Base-by-base conservation (phyloP, 768 basidiomycete species). In the Boletus rex-veris region DNA sequence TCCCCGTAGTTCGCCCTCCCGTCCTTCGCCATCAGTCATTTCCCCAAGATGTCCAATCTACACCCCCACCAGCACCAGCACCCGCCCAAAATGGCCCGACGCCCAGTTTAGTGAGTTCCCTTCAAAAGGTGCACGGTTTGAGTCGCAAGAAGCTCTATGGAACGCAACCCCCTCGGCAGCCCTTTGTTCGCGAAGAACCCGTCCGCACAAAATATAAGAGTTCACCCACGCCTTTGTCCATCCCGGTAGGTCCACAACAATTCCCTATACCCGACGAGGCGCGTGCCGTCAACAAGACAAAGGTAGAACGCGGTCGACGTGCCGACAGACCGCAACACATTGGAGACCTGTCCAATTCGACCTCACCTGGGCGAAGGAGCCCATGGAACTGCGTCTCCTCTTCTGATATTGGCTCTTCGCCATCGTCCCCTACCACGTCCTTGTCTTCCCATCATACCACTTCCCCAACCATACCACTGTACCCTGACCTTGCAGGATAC, bases 71-170 rank as follows among this genome's bases (percentile, higher is more conserved):
- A 1, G 1, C 62, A 37, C 28, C 57, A 21, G 43, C 56, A 5
- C 30, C 56, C 28, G 15, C 55, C 10, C 67, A 65, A 59, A 64
- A 55, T 24, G 63, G 62, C 36, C 62, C 65, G 7, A 68, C 70
- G 19, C 80, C 78, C 5, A 83, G 76, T 52, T 72, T 88, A 1
- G 86, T 88, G 45, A 74, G 71, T 21, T 83, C 82, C 21, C 74
- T 87, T 15, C 83, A 87, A 66, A 81, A 84, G 61, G 77, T 81
- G 35, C 85, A 88, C 52, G 86, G 86, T 3, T 62, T 88, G 44
- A 85, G 82, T 8, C 85, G 86, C 71, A 87, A 86, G 71, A 84
- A 84, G 58, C 74, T 83, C 8, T 84, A 85, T 53, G 78, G 80
- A 11, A 50, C 76, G 10, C 81, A 82, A 60, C 76, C 80, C 16